A percentile compares a stretch with the other conserved stretches of the same genome.
Conservation (phyloP, 2,329 filamentous ascomycete species). For the Cladosporium velox region DNA sequence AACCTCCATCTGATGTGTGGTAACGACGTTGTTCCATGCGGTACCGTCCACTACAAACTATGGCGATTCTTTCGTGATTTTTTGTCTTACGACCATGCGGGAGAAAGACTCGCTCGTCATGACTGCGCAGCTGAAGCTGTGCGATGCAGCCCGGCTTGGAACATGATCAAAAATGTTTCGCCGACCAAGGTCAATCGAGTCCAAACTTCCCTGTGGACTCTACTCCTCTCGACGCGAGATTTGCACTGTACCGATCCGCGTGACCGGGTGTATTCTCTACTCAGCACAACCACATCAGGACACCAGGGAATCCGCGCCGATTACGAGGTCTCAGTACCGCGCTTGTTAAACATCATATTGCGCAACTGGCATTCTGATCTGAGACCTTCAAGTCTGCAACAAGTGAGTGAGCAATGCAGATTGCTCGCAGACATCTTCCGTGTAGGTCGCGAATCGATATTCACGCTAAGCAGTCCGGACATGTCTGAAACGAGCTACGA, state of each 20-base stretch:
- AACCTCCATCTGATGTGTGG: not conserved
- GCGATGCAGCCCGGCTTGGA: not conserved
- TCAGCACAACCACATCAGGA: not conserved
- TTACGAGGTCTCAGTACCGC: not conserved
- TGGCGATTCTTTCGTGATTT: not conserved
- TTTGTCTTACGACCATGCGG: too few relatives aligned
- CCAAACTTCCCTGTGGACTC: not conserved
- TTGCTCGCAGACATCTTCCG: too few relatives aligned
- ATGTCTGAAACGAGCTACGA: too few relatives aligned
- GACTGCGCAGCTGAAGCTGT: too few relatives aligned
- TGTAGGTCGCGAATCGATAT: too few relatives aligned
- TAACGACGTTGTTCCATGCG: not conserved
- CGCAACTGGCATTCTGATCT: not conserved
- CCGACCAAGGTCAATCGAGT: not conserved
- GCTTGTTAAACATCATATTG: not conserved
- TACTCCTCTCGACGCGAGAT: not conserved
- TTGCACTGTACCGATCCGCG: not conserved
- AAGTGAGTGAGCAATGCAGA: too few relatives aligned
- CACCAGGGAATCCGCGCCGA: not conserved
- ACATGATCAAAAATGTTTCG: not conserved
- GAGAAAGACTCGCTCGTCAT: too few relatives aligned
- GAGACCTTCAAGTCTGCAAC: too few relatives aligned
- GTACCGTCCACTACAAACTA: too few relatives aligned
- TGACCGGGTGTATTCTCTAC: slow-evolving; percentile 2
- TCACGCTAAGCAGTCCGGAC: too few relatives aligned